phyloP scores from a whole-genome alignment of 139 green algal species.

The Prasinococcaceae sp. region DNA sequence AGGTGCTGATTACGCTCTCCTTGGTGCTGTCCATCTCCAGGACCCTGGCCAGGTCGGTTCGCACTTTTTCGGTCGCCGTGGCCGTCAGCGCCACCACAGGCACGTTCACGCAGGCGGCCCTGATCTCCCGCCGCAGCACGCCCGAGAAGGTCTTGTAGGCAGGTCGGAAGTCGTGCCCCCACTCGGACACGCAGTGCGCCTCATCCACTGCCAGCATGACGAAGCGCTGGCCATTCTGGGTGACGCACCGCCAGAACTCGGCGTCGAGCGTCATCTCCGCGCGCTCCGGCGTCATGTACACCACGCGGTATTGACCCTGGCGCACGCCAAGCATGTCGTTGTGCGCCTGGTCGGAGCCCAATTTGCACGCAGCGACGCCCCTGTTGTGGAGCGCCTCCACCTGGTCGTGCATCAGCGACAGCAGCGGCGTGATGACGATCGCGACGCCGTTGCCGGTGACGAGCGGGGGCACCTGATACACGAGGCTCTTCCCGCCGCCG shows the following conservation, averaged over 20 bases:
- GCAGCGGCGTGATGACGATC: constrained; percentile 82
- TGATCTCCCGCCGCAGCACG: not conserved
- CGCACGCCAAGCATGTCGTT: not conserved
- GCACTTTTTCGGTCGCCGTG: constrained; percentile 33
- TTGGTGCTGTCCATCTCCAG: not conserved
- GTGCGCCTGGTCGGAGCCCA: constrained; percentile 20
- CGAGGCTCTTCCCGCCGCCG: constrained; percentile 73
- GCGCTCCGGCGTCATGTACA: constrained; percentile 28
- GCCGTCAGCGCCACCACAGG: constrained; percentile 74
- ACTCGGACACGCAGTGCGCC: constrained; percentile 89
- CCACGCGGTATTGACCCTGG: constrained; percentile 15
- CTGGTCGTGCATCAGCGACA: constrained; percentile 92
- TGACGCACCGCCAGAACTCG: not conserved
- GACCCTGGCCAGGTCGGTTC: not conserved
- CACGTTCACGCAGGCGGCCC: constrained; percentile 7
- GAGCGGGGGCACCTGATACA: constrained; percentile 73
- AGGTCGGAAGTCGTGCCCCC: constrained; percentile 84
- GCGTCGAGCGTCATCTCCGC: not conserved
- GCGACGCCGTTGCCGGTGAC: constrained; percentile 46
- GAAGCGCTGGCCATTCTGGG: not conserved
- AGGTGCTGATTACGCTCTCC: constrained; percentile 48
- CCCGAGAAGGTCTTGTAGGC: constrained; percentile 49
- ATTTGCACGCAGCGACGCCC: constrained; percentile 10
- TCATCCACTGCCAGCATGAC: constrained; percentile 66
- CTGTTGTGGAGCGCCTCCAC: constrained; percentile 18